A percentile compares a stretch with the other conserved stretches of the same genome.
Evolutionary conservation across 257 asterid species (phyloP).

Genomic region (Scutellaria baicalensis): DNA sequence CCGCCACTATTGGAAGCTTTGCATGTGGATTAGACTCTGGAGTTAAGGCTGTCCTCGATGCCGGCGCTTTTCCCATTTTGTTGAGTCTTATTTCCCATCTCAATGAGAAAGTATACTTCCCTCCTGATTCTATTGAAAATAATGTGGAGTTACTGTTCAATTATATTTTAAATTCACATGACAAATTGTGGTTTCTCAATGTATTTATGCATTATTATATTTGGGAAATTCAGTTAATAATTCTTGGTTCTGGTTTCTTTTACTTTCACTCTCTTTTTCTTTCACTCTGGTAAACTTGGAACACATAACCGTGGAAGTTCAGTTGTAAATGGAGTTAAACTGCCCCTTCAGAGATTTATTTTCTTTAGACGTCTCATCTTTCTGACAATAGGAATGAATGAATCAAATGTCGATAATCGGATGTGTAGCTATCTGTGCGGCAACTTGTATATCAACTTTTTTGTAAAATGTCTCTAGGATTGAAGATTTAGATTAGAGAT

Average conservation of each 20-base stretch:
- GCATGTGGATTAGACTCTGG: slow-evolving; percentile 89
- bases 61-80: slow-evolving; percentile 68
- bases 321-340: background rate
- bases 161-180: background rate
- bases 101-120: slow-evolving; percentile 56
- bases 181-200: background rate
- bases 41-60: slow-evolving; percentile 75
- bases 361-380: background rate
- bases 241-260: background rate
- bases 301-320: background rate
- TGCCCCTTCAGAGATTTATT: background rate
- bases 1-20: slow-evolving; percentile 83
- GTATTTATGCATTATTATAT: background rate
- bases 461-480: background rate
- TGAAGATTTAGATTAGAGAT: background rate
- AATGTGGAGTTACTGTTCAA: background rate
- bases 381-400: background rate
- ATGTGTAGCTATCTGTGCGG: background rate
- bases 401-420: background rate
- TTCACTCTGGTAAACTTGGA: background rate
- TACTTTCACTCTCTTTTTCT: background rate
- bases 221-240: slow-evolving; percentile 1
- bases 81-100: slow-evolving; percentile 52
- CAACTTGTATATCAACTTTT: background rate
- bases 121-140: background rate